Evolutionary conservation across 2,329 filamentous ascomycete genomes (phyloP).

Genomic region (Epichloe gansuensis): DNA sequence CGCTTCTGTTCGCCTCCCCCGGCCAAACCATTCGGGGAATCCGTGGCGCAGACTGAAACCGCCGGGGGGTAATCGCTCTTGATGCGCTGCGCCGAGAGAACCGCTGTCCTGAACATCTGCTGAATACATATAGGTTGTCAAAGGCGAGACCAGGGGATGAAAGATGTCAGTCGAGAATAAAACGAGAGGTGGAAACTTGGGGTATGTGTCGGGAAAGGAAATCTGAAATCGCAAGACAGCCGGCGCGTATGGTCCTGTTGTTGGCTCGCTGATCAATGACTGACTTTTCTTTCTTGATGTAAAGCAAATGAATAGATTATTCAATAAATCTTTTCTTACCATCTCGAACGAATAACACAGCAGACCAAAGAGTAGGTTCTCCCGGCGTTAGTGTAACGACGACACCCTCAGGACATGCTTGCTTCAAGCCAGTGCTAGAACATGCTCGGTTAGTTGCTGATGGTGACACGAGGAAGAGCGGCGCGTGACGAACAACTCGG

Average conservation of each 20-base stretch:
- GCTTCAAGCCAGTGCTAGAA: conserved; percentile 61
- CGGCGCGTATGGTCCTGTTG: conserved; percentile 70
- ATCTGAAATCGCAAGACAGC: conserved; percentile 84
- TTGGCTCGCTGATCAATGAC: neutral
- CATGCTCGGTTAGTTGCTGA: neutral
- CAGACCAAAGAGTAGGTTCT: conserved; percentile 72
- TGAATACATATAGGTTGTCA: conserved; percentile 90
- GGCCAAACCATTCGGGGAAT: conserved; percentile 81
- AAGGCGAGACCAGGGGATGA: conserved; percentile 80
- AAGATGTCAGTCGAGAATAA: conserved; percentile 90
- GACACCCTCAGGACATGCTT: conserved; percentile 72
- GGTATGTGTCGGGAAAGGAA: conserved; percentile 72
- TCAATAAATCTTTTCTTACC: conserved; percentile 34
- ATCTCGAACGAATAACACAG: conserved; percentile 82
- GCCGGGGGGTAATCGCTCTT: conserved; percentile 77
- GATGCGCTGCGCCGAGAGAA: conserved; percentile 71
- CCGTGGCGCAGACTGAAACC: conserved; percentile 84
- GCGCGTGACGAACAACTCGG: conserved; percentile 58
- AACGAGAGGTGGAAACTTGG: conserved; percentile 65
- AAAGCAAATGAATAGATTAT: neutral
- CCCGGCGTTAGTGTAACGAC: conserved; percentile 76
- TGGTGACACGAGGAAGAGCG: neutral
- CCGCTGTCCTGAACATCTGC: conserved; percentile 63
- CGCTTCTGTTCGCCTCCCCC: conserved; percentile 31
- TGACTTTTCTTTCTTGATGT: neutral